Percentiles rank a stretch among this genome's conserved stretches.
Conservation (phyloP, 306 rosid species). For the Quercus alba region DNA sequence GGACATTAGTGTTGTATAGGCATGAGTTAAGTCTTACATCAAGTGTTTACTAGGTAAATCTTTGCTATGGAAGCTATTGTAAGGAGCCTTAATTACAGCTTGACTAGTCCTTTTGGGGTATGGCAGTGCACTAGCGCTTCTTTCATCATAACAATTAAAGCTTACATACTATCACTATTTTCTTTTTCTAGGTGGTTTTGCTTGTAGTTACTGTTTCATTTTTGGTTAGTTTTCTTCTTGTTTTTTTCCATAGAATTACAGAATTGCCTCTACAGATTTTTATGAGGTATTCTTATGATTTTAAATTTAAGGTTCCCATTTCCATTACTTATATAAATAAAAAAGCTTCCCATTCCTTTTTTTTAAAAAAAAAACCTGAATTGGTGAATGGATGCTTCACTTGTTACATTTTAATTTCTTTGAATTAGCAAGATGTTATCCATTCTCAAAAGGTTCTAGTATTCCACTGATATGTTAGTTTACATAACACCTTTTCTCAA, state of each 20-base stretch:
- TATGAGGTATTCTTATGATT: not conserved
- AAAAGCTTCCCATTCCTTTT: not conserved
- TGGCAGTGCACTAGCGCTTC: too few relatives aligned
- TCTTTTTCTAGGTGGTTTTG: not conserved
- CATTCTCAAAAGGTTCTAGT: not conserved
- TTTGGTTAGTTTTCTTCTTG: not conserved
- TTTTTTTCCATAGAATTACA: not conserved
- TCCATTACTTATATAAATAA: not conserved
- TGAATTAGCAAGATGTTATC: not conserved
- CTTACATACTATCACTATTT: not conserved
- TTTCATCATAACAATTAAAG: not conserved
- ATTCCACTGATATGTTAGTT: not conserved
- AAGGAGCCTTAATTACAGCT: too few relatives aligned
- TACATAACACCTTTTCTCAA: not conserved
- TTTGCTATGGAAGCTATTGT: too few relatives aligned
- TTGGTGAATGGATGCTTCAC: too few relatives aligned
- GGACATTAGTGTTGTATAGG: too few relatives aligned
- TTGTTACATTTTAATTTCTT: not conserved
- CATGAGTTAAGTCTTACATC: too few relatives aligned
- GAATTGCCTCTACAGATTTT: not conserved
- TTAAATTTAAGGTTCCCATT: not conserved
- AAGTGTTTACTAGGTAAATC: too few relatives aligned
- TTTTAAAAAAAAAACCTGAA: too few relatives aligned
- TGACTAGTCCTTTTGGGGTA: too few relatives aligned
- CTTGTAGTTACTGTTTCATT: not conserved